A percentile compares a stretch with the other conserved stretches of the same genome.
Evolutionary conservation across 257 asterid genomes (phyloP).

Genomic region (Scutellaria minor): DNA sequence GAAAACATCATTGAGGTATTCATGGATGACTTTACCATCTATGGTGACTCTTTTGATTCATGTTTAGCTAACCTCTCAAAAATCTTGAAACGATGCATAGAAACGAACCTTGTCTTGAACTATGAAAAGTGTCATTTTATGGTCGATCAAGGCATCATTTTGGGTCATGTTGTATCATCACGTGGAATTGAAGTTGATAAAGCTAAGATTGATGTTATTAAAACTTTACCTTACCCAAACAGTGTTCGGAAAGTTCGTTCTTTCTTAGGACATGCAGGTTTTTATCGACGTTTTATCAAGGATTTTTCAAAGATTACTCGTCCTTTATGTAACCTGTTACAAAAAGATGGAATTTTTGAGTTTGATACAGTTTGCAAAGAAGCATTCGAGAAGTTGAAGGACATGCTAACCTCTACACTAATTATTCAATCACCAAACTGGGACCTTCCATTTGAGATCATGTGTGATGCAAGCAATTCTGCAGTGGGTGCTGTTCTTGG

Average conservation of each 20-base stretch:
- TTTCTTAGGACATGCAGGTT: constrained; percentile 26
- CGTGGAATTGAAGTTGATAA: no score
- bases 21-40: no score
- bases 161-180: no score
- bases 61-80: not conserved
- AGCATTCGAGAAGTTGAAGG: not conserved
- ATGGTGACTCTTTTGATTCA: constrained; percentile 6
- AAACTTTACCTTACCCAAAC: constrained; percentile 12
- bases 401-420: not conserved
- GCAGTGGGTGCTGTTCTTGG: not conserved
- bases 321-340: not conserved
- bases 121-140: no score
- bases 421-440: no score
- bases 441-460: not conserved
- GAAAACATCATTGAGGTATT: no score
- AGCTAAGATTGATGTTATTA: constrained; percentile 3
- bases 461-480: constrained; percentile 14
- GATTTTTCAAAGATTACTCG: constrained; percentile 4
- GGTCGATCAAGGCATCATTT: no score
- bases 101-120: not conserved
- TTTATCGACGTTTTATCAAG: constrained; percentile 15
- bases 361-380: no score
- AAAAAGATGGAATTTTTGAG: not conserved
- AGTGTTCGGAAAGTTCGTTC: constrained; percentile 9
- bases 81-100: not conserved